Evolutionary conservation across 164 flowering plant genomes (phyloP), one percentile per base, ranked within the genome.

Genomic region (Umbellularia californica): DNA sequence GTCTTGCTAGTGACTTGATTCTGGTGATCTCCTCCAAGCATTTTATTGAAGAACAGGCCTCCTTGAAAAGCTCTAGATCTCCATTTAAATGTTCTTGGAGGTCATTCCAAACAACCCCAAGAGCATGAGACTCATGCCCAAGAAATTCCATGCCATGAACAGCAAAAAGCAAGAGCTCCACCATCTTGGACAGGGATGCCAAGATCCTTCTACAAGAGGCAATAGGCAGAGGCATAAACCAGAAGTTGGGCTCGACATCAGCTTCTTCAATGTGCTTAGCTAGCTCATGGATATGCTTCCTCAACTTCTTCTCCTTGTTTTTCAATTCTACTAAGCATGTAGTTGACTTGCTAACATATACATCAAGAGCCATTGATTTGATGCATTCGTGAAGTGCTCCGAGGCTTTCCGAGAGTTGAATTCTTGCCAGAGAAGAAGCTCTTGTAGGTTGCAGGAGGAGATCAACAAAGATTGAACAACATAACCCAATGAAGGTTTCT

Each of bases 161-260:
- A 70, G 72, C 74, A 63, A 89, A 92, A 47, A 30, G 70, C 73
- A 93, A 75, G 28, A 90, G 80, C 65, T 89, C 97, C 60, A 65
- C 83, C 84, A 87, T 87, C 77, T 82, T 92, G 28, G 85, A 73
- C 27, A 93, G 58, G 0, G 96, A 88, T 55, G 69, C 81, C 33
- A 78, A 76, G 3, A 90, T 78, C 85, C 84, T 90, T 47, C 72
- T 30, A 68, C 90, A 90, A 69, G 85, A 78, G 74, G 78, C 84
- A 82, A 86, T 66, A 68, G 86, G 82, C 65, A 93, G 91, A 72
- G 92, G 94, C 79, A 84, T 74, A 77, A 89, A 93, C 99, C 97
- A 92, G 74, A 93, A 92, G 70, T 86, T 89, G 65, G 98, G 98
- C 74, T 95, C 99, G 50, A 68, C 83, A 60, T 85, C 85, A 62